Percentiles rank a stretch among this genome's conserved stretches.
Evolutionary conservation across 78 protist species (phyloP).

Genomic region (Polysphondylium violaceum): DNA sequence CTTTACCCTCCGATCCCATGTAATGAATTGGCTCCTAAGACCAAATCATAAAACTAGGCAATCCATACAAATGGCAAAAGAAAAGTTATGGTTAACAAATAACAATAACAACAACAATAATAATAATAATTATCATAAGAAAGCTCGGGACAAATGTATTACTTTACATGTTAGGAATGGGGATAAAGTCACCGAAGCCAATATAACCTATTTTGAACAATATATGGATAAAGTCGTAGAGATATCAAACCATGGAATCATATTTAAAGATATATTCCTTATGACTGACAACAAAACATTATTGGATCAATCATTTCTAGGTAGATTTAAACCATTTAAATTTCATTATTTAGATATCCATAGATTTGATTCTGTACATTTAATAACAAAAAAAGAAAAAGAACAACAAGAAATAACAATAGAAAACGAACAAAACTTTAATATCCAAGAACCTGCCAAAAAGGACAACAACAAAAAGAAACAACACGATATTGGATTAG

Average conservation of each 20-base stretch:
- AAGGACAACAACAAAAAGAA: neutral
- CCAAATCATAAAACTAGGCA: slow-evolving; percentile 14
- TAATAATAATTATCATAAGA: no score
- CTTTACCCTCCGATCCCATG: neutral
- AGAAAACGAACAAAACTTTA: no score
- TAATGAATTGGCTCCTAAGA: slow-evolving; percentile 2
- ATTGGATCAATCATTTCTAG: neutral
- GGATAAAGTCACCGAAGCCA: neutral
- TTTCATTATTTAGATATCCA: slow-evolving; percentile 5
- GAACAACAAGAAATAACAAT: no score
- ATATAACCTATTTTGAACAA: slow-evolving; percentile 5
- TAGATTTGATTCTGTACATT: no score
- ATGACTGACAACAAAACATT: slow-evolving; percentile 17
- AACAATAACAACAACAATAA: neutral
- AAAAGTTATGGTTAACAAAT: neutral
- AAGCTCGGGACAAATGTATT: neutral
- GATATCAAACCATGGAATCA: neutral
- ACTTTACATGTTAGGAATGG: slow-evolving; percentile 9
- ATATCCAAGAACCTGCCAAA: neutral
- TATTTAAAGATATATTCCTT: neutral
- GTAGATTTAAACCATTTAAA: neutral
- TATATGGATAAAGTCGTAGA: neutral
- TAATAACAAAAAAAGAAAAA: no score
- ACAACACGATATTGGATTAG: neutral
- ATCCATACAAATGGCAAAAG: neutral